A percentile compares a stretch with the other conserved stretches of the same genome.
Evolutionary conservation across 345 rosid species (phyloP).

Genomic region (Gossypium mustelinum): DNA sequence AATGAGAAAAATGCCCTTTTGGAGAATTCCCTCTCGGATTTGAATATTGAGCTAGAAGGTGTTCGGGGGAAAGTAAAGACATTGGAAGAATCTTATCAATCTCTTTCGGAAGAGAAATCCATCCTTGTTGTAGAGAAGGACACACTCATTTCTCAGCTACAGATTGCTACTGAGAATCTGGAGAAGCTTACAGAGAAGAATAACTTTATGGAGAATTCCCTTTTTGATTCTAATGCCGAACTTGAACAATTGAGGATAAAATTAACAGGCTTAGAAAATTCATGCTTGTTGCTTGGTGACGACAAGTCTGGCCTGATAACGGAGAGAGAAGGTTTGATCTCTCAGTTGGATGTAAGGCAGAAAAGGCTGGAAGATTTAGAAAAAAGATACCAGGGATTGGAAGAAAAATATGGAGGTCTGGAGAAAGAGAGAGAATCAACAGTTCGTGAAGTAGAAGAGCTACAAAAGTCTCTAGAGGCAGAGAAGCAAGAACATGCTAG

Average conservation of each 20-base stretch:
- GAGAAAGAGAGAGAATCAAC: constrained; percentile 56
- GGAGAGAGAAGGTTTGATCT: constrained; percentile 51
- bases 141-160: constrained; percentile 49
- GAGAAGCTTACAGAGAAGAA: constrained; percentile 61
- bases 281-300: constrained; percentile 48
- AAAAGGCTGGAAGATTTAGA: constrained; percentile 52
- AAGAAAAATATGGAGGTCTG: constrained; percentile 38
- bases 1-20: constrained; percentile 65
- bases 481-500: constrained; percentile 53
- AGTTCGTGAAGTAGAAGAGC: constrained; percentile 47
- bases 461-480: constrained; percentile 39
- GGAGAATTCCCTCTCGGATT: constrained; percentile 84
- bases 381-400: constrained; percentile 45
- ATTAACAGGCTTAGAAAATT: constrained; percentile 56
- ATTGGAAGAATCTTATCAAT: constrained; percentile 61
- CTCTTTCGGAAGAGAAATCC: constrained; percentile 61
- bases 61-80: constrained; percentile 54
- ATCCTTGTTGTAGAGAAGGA: constrained; percentile 61
- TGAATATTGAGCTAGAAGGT: constrained; percentile 77
- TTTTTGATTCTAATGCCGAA: constrained; percentile 66
- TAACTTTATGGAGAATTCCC: constrained; percentile 66
- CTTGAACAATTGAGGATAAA: constrained; percentile 55
- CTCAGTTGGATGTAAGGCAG: constrained; percentile 44
- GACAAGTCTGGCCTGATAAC: constrained; percentile 54
- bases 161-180: constrained; percentile 44